phyloP scores from a whole-genome alignment of 2,329 filamentous ascomycete genomes.

The Fusarium xyrophilum region DNA sequence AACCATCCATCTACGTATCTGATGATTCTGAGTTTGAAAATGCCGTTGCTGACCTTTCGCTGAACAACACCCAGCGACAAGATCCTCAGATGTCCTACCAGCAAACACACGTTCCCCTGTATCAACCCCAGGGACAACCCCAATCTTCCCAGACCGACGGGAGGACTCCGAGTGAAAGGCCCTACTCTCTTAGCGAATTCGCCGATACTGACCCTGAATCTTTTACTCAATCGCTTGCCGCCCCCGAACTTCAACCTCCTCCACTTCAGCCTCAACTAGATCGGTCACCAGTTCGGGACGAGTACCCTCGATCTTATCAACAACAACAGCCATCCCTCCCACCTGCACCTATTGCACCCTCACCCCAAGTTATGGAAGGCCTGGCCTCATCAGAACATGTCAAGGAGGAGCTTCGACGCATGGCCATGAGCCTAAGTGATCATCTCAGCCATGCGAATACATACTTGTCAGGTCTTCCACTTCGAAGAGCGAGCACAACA shows the following conservation, averaged over 20 bases:
- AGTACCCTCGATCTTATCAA: constrained; percentile 20
- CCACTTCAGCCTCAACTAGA: constrained; percentile 36
- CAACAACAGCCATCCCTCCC: constrained; percentile 36
- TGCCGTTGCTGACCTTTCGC: constrained; percentile 45
- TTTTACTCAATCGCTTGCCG: constrained; percentile 43
- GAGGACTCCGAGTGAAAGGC: constrained; percentile 36
- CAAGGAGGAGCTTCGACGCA: constrained; percentile 57
- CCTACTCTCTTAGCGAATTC: constrained; percentile 52
- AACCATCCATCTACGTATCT: constrained; percentile 67
- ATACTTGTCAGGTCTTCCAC: constrained; percentile 52
- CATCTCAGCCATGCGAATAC: constrained; percentile 56
- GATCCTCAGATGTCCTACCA: constrained; percentile 30
- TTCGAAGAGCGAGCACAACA: constrained; percentile 46
- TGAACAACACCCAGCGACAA: constrained; percentile 34
- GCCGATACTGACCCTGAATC: constrained; percentile 51
- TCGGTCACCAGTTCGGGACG: constrained; percentile 24
- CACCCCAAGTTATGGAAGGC: constrained; percentile 61
- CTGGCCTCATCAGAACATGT: constrained; percentile 59
- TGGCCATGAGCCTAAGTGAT: constrained; percentile 59
- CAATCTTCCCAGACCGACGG: constrained; percentile 26
- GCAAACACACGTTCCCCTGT: constrained; percentile 30
- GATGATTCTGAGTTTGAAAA: constrained; percentile 62
- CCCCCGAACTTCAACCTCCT: constrained; percentile 36
- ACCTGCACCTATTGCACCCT: constrained; percentile 55
- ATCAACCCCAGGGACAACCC: constrained; percentile 10